Percentiles rank a stretch among this genome's conserved stretches.
phyloP scores from a whole-genome alignment of 306 rosid genomes.

The Trifolium fragiferum region DNA sequence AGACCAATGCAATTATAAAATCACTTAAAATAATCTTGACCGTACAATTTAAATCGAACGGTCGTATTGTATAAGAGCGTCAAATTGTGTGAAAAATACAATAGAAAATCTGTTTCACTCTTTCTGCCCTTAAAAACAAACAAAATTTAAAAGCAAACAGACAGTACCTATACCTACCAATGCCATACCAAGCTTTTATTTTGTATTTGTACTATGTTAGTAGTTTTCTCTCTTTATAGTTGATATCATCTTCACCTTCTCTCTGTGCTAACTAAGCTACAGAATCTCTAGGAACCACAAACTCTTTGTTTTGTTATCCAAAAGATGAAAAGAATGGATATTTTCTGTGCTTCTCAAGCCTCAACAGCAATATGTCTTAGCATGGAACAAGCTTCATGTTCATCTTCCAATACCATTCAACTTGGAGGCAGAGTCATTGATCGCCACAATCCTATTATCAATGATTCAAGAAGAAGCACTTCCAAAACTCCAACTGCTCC shows the following conservation, averaged over 20 bases:
- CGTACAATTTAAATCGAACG: too few species aligned
- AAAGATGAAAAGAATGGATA: slow-evolving; percentile 71
- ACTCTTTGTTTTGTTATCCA: slow-evolving; percentile 39
- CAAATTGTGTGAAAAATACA: too few species aligned
- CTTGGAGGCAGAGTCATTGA: slow-evolving; percentile 86
- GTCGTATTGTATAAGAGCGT: too few species aligned
- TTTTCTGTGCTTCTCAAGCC: slow-evolving; percentile 83
- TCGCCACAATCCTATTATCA: slow-evolving; percentile 93
- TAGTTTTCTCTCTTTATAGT: slow-evolving; percentile 38
- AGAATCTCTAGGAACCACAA: slow-evolving; percentile 54
- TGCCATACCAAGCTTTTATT: background rate
- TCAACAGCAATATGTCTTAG: slow-evolving; percentile 80
- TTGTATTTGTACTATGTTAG: background rate
- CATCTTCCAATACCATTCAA: slow-evolving; percentile 64
- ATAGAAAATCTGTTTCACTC: too few species aligned
- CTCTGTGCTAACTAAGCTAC: slow-evolving; percentile 39
- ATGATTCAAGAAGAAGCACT: slow-evolving; percentile 59
- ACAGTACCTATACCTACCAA: too few species aligned
- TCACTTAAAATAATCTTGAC: too few species aligned
- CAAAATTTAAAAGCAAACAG: slow-evolving; percentile 41
- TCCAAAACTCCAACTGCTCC: slow-evolving; percentile 45
- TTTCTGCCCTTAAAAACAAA: slow-evolving; percentile 3
- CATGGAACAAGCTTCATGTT: slow-evolving; percentile 80
- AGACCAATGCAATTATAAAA: too few species aligned
- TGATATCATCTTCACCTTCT: background rate